Evolutionary conservation across 352 stramenopile genomes (phyloP).

Genomic region (Globisporangium sylvaticum): DNA sequence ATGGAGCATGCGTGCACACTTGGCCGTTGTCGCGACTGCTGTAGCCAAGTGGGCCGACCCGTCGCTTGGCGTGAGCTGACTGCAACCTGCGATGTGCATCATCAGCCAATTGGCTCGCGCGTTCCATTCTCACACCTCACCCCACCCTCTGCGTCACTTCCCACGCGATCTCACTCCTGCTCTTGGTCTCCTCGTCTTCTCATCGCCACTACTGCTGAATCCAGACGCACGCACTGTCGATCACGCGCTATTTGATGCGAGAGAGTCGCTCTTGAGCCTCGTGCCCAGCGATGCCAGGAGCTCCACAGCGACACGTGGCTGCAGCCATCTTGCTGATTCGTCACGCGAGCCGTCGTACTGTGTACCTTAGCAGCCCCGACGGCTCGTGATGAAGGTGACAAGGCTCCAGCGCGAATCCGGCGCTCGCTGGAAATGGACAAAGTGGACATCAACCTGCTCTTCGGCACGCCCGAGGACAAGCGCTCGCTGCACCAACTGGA

Average conservation of each 20-base stretch:
- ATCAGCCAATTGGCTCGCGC: not conserved
- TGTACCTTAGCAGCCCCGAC: not conserved
- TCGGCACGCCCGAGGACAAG: constrained; percentile 12
- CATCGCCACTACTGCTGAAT: not conserved
- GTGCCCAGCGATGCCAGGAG: not conserved
- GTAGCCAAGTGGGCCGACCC: not conserved
- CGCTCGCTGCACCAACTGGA: constrained; percentile 18
- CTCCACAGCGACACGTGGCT: not conserved
- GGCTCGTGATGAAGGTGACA: not conserved
- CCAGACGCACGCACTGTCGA: not conserved
- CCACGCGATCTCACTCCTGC: not conserved
- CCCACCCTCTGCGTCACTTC: constrained; percentile 1
- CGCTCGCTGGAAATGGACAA: constrained; percentile 9
- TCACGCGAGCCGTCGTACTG: not conserved
- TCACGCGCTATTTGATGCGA: not conserved
- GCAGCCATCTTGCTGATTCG: not conserved
- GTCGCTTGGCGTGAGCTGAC: not conserved
- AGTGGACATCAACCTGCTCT: constrained; percentile 17
- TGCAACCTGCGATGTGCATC: constrained; percentile 7
- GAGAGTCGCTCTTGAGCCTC: not conserved
- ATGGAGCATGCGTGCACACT: not conserved
- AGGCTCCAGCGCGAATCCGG: not conserved
- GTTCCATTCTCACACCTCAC: not conserved
- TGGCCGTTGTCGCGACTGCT: not conserved
- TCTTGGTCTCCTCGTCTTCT: not conserved